Conservation (phyloP, 2,329 filamentous ascomycete species). For the Hortaea sp. region DNA sequence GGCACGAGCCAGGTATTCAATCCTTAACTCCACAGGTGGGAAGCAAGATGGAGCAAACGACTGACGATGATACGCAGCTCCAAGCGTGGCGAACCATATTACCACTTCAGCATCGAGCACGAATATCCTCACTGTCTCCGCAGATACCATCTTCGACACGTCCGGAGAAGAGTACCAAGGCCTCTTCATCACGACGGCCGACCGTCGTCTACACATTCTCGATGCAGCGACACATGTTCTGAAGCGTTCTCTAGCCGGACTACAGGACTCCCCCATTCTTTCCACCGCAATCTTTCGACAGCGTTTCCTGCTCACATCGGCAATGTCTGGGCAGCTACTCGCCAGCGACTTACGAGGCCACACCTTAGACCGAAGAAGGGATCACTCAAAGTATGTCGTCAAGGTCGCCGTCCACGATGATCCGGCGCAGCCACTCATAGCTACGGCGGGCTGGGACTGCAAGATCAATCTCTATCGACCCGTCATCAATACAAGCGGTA, state of each 20-base stretch:
- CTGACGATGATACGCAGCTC: slow-evolving; percentile 11
- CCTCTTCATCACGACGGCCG: slow-evolving; percentile 37
- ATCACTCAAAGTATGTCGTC: slow-evolving; percentile 51
- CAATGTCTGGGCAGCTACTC: slow-evolving; percentile 50
- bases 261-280: slow-evolving; percentile 45
- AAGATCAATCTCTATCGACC: slow-evolving; percentile 44
- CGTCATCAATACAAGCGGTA: slow-evolving; percentile 11
- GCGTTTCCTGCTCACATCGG: slow-evolving; percentile 42
- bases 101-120: slow-evolving; percentile 34
- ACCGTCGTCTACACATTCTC: slow-evolving; percentile 40
- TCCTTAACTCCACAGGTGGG: background rate
- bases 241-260: slow-evolving; percentile 26
- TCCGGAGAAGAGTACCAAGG: slow-evolving; percentile 6
- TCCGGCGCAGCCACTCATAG: slow-evolving; percentile 30
- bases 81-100: slow-evolving; percentile 32
- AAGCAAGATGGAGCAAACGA: background rate
- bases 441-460: slow-evolving; percentile 53
- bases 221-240: slow-evolving; percentile 26
- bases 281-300: slow-evolving; percentile 36
- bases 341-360: slow-evolving; percentile 35
- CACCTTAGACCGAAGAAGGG: slow-evolving; percentile 40
- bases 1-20: slow-evolving; percentile 36
- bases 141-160: slow-evolving; percentile 12
- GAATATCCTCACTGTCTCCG: slow-evolving; percentile 38
- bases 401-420: slow-evolving; percentile 34